Conservation (phyloP, 1,139 yeast species). For the Diutina siamensis region DNA sequence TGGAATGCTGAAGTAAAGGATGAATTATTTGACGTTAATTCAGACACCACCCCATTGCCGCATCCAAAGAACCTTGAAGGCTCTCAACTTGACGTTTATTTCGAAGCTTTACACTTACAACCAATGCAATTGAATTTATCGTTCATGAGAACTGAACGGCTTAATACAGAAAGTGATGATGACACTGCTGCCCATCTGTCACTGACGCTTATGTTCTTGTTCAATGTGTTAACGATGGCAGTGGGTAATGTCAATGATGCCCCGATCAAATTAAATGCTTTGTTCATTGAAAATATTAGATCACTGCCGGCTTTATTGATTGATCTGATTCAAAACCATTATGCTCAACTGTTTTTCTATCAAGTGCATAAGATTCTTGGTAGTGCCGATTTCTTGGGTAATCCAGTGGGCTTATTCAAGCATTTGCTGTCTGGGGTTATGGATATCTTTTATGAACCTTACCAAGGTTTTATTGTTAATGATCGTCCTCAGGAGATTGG, state of each 20-base stretch:
- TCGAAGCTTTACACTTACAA: slow-evolving; percentile 86
- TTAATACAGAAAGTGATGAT: slow-evolving; percentile 40
- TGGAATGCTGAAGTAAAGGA: slow-evolving; percentile 45
- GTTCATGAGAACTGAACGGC: slow-evolving; percentile 80
- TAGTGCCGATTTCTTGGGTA: slow-evolving; percentile 91
- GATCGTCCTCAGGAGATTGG: slow-evolving; percentile 96
- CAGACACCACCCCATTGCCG: slow-evolving; percentile 15
- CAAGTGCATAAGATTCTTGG: slow-evolving; percentile 91
- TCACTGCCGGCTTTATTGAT: slow-evolving; percentile 69
- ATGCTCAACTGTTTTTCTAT: slow-evolving; percentile 84
- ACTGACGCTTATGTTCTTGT: slow-evolving; percentile 61
- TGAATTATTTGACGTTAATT: slow-evolving; percentile 47
- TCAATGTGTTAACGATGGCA: slow-evolving; percentile 89
- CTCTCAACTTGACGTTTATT: slow-evolving; percentile 58
- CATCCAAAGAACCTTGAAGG: neutral
- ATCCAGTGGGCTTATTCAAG: slow-evolving; percentile 93
- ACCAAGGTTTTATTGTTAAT: slow-evolving; percentile 86
- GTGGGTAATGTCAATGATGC: slow-evolving; percentile 96
- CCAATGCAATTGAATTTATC: slow-evolving; percentile 85
- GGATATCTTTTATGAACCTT: slow-evolving; percentile 96
- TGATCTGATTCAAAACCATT: slow-evolving; percentile 71
- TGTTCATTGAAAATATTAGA: slow-evolving; percentile 78
- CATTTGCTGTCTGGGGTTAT: slow-evolving; percentile 88
- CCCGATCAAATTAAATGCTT: slow-evolving; percentile 79
- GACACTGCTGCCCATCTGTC: slow-evolving; percentile 35